Percentiles rank a stretch among this genome's conserved stretches.
These are phyloP conservation scores for Toxicodendron radicans DNA, from an alignment of 345 rosid species.

Conservation along the genomic window DNA sequence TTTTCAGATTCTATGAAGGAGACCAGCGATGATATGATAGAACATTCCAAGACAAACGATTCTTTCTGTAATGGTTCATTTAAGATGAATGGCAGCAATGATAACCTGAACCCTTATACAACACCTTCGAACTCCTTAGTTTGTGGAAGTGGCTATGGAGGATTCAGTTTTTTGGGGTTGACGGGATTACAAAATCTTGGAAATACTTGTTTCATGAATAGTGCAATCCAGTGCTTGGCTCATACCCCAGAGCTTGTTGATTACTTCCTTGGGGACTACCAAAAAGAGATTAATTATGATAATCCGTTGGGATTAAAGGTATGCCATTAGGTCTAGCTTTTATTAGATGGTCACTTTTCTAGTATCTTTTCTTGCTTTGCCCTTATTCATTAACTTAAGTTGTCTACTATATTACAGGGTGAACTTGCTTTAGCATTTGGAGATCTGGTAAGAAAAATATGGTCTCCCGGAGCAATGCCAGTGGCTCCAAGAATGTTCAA, in stretches of 20 bases:
- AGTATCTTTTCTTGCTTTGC: not conserved
- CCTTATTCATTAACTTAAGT: not conserved
- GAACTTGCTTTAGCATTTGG: conserved; percentile 73
- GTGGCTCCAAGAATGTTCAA: conserved; percentile 64
- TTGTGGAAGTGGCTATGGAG: conserved; percentile 29
- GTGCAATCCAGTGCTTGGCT: conserved; percentile 67
- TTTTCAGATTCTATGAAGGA: conserved; percentile 40
- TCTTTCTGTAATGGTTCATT: conserved; percentile 24
- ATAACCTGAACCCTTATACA: conserved; percentile 18
- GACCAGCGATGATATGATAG: conserved; percentile 29
- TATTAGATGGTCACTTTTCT: conserved; percentile 1
- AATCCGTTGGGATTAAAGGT: conserved; percentile 73
- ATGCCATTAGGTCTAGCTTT: conserved; percentile 1
- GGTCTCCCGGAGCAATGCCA: conserved; percentile 61
- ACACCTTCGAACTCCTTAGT: conserved; percentile 22
- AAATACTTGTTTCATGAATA: conserved; percentile 81
- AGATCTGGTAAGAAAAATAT: conserved; percentile 58
- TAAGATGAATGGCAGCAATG: conserved; percentile 37
- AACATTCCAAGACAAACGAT: conserved; percentile 15
- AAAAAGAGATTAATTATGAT: conserved; percentile 51
- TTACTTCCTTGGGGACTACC: conserved; percentile 66
- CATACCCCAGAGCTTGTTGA: conserved; percentile 72
- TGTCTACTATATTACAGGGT: conserved; percentile 40
- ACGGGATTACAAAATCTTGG: conserved; percentile 71
- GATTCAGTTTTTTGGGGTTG: conserved; percentile 50